A percentile compares a stretch with the other conserved stretches of the same genome.
Conservation (phyloP, 106 monocot genomes). For the Iris macrosiphon region DNA sequence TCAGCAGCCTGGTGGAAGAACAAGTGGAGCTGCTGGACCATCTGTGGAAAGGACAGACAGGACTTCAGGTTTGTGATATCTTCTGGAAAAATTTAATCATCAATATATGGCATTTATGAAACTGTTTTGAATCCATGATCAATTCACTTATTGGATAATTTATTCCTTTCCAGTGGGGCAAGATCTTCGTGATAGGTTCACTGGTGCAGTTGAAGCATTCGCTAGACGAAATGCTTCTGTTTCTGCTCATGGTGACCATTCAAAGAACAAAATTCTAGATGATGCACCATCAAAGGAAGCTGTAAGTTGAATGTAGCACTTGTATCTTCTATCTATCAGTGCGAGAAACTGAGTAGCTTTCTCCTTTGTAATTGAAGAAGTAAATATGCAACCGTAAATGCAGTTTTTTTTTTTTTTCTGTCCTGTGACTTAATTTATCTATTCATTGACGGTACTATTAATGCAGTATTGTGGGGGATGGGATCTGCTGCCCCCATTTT, state of each 20-base stretch:
- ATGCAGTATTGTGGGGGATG: no score
- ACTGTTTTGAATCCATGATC: no score
- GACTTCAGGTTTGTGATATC: constrained; percentile 27
- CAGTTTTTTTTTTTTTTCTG: not conserved
- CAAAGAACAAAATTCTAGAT: constrained; percentile 29
- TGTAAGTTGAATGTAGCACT: no score
- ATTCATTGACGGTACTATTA: not conserved
- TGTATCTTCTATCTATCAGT: not conserved
- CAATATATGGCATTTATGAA: not conserved
- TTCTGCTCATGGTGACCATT: constrained; percentile 21
- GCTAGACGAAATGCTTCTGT: constrained; percentile 41
- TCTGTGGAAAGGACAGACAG: constrained; percentile 22
- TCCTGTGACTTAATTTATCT: not conserved
- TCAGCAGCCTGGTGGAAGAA: constrained; percentile 22
- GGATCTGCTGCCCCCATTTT: no score
- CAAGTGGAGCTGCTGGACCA: constrained; percentile 19
- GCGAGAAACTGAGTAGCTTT: not conserved
- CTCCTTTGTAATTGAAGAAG: not conserved
- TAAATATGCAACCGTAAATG: not conserved
- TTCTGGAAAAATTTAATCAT: not conserved
- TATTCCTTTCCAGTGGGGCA: constrained; percentile 22
- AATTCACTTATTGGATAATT: no score
- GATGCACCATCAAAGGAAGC: constrained; percentile 25
- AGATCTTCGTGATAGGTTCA: constrained; percentile 38
- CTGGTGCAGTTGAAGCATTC: constrained; percentile 46